Conservation (phyloP, 1,139 yeast genomes). For the Blastobotrys raffinosifermentans region DNA sequence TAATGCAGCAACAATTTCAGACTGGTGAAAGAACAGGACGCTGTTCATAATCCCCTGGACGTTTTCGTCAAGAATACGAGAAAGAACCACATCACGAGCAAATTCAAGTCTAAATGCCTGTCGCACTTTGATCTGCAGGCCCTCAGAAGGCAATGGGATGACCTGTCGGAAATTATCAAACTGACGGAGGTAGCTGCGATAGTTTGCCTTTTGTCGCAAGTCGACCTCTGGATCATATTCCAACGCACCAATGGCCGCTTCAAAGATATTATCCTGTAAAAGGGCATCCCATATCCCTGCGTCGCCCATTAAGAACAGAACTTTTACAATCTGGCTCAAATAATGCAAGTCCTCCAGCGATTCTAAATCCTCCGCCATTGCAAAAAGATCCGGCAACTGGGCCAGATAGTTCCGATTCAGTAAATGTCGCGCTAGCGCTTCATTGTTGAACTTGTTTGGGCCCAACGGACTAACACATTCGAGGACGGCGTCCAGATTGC, state of each 20-base stretch:
- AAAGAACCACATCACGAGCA: constrained; percentile 78
- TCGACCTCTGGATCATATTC: constrained; percentile 82
- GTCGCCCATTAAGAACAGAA: constrained; percentile 62
- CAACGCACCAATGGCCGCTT: constrained; percentile 70
- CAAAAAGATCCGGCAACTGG: constrained; percentile 48
- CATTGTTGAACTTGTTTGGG: constrained; percentile 28
- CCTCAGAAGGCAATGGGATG: constrained; percentile 51
- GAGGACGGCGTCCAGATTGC: constrained; percentile 40
- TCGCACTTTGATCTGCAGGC: constrained; percentile 52
- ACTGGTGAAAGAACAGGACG: constrained; percentile 63
- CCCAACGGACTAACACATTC: constrained; percentile 32
- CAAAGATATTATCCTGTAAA: constrained; percentile 53
- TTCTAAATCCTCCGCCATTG: constrained; percentile 47
- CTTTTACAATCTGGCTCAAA: constrained; percentile 67
- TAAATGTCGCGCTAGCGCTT: constrained; percentile 28
- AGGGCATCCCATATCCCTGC: constrained; percentile 59
- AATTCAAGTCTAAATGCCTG: constrained; percentile 74
- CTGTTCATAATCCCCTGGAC: constrained; percentile 60
- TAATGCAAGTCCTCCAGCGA: constrained; percentile 51
- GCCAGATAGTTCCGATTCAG: constrained; percentile 42
- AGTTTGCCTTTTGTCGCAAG: constrained; percentile 72
- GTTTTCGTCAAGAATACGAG: constrained; percentile 75
- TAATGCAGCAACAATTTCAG: constrained; percentile 61
- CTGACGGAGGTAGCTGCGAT: constrained; percentile 56
- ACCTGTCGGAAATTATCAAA: constrained; percentile 65